Base-by-base conservation (phyloP, 257 asterid species). In the Solanum corneliomulleri region DNA sequence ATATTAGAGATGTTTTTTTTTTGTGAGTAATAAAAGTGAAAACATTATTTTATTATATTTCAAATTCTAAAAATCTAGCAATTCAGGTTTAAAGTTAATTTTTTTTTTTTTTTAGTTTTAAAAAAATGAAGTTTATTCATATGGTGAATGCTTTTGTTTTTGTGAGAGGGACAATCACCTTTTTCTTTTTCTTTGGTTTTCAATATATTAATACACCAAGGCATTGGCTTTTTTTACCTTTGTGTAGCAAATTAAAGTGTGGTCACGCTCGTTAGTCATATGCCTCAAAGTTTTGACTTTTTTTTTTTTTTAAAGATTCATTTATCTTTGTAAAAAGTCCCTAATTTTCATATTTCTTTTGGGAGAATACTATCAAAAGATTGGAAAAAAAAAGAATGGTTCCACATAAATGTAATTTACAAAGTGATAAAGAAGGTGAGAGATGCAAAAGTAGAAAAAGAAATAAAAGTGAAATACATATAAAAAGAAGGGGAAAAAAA, bases 211-310 rank as follows among this genome's bases (percentile, higher is more conserved):
- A 78, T 16, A 44, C 16, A 27, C 27, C 13, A 78, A 78, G 84
- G 35, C 3, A 71, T 83, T 66, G 88, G 90, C 64, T 78, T 42
- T 35, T 25, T 47, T 27, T 16, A 49, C 85, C 44, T 69, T 47
- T 80, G 68, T 81, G 71, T 85, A 20, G 33, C 77, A n/a, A 56
- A 56, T 56, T 56, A 56, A 83, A 81, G 62, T 84, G 89, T 45
- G 89, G 88, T 87, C 92, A 90, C 92, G 92, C 89, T 87, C 72
- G 44, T 77, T 72, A 15, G 41, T 14, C 41, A 70, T 37, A 70
- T 33, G 45, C 80, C 31, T 82, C 87, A 88, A 88, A 90, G 90
- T 49, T 90, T 90, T 90, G 92, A 90, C 92, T 90, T 90, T 72
- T 60, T 39, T 45, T 45, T 90, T 33, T 35, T 35, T 35, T 35